These are phyloP conservation scores for Hypoxylon rickii DNA, from an alignment of 495 filamentous ascomycete species.

Conservation along the genomic window DNA sequence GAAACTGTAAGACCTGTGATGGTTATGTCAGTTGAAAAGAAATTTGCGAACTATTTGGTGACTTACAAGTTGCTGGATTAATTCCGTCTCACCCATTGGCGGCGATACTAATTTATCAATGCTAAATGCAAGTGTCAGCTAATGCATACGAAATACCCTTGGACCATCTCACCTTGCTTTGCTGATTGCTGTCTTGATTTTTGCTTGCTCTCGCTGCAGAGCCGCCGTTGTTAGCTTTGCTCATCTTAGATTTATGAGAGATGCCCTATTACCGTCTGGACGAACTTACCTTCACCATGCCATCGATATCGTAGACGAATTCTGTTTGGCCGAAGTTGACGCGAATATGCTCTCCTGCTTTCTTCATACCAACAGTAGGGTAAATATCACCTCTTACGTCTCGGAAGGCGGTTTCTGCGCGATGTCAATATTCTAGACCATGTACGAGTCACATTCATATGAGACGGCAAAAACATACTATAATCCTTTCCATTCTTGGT, in stretches of 20 bases:
- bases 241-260: background rate
- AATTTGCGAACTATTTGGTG: background rate
- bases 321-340: conserved; percentile 91
- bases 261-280: background rate
- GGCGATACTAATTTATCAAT: conserved; percentile 41
- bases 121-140: conserved; percentile 30
- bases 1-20: conserved; percentile 75
- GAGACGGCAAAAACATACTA: conserved; percentile 60
- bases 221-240: conserved; percentile 27
- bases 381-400: conserved; percentile 76
- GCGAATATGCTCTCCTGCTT: conserved; percentile 76
- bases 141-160: background rate
- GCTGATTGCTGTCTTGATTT: conserved; percentile 51
- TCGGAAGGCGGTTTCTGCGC: conserved; percentile 75
- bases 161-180: conserved; percentile 38
- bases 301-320: conserved; percentile 93
- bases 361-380: conserved; percentile 94
- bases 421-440: background rate
- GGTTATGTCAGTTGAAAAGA: conserved; percentile 14
- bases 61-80: conserved; percentile 74
- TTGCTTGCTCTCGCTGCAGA: conserved; percentile 62
- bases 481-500: conserved; percentile 84
- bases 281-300: conserved; percentile 72
- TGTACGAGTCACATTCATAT: background rate
- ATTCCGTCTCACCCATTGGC: conserved; percentile 70